Conservation (phyloP, 2,329 filamentous ascomycete genomes). For the Claviceps sp. region DNA sequence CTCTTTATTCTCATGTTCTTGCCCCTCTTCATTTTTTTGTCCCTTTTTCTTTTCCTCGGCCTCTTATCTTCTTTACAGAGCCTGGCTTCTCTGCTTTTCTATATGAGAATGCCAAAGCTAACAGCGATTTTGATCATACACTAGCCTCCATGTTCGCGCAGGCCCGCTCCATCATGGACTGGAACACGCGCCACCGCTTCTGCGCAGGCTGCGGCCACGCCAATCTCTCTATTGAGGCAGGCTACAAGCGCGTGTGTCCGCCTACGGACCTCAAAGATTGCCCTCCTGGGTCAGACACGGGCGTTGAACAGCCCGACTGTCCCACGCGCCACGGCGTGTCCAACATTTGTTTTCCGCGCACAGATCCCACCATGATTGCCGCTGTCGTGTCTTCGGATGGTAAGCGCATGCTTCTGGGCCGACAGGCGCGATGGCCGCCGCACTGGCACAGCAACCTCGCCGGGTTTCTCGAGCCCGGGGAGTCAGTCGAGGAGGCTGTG, state of each 20-base stretch:
- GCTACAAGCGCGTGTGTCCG: conserved; percentile 70
- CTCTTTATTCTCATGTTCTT: not conserved
- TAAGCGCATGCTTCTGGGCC: conserved; percentile 66
- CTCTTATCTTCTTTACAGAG: not conserved
- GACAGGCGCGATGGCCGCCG: conserved; percentile 70
- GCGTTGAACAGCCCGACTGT: conserved; percentile 38
- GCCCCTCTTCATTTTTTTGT: too few species aligned
- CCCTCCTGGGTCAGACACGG: conserved; percentile 13
- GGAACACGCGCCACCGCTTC: conserved; percentile 87
- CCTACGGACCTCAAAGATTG: conserved; percentile 47
- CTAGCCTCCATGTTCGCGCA: conserved; percentile 86
- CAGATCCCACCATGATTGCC: conserved; percentile 91
- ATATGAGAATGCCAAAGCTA: not conserved
- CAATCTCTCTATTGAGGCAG: conserved; percentile 66
- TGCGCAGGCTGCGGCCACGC: conserved; percentile 78
- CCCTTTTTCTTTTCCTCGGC: not conserved
- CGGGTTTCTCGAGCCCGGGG: conserved; percentile 74
- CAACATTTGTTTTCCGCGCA: conserved; percentile 84
- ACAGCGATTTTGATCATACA: not conserved
- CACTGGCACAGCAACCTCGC: conserved; percentile 83
- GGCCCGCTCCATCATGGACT: conserved; percentile 77
- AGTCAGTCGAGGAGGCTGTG: conserved; percentile 75
- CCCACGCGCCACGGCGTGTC: conserved; percentile 73
- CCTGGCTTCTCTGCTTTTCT: not conserved
- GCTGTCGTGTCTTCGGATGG: conserved; percentile 76